Evolutionary conservation across 495 filamentous ascomycete genomes (phyloP).

Genomic region (Elasticomyces elasticus): DNA sequence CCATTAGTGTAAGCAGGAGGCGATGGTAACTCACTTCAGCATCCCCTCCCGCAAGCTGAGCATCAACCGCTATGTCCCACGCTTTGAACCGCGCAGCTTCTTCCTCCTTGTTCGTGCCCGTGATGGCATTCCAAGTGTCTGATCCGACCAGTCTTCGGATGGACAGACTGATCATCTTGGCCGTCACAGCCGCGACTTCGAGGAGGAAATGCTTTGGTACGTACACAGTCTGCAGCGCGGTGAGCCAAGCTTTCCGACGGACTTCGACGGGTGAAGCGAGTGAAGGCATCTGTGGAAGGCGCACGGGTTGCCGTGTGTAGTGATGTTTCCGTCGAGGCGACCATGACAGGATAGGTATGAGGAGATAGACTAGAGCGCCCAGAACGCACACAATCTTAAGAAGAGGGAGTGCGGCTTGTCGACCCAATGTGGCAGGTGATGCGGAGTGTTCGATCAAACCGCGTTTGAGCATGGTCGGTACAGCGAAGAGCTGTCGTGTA

Average conservation of each 20-base stretch:
- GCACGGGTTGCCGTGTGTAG: conserved; percentile 34
- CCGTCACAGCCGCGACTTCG: conserved; percentile 67
- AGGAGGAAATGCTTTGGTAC: conserved; percentile 83
- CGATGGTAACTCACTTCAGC: conserved; percentile 79
- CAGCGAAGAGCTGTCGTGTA: conserved; percentile 58
- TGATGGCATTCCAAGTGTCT: conserved; percentile 62
- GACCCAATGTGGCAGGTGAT: conserved; percentile 16
- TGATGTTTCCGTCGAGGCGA: conserved; percentile 33
- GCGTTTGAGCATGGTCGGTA: conserved; percentile 45
- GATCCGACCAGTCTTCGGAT: conserved; percentile 69
- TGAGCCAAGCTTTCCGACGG: conserved; percentile 83
- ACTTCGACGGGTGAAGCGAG: conserved; percentile 76
- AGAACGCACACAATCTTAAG: conserved; percentile 55
- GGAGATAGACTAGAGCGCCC: conserved; percentile 55
- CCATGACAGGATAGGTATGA: conserved; percentile 56
- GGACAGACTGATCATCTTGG: conserved; percentile 72
- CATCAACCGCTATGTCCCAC: conserved; percentile 90
- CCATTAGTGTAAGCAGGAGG: conserved; percentile 76
- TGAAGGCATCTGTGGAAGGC: conserved; percentile 49
- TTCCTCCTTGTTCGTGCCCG: conserved; percentile 72
- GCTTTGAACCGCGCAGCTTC: conserved; percentile 82
- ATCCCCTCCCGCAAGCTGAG: conserved; percentile 90
- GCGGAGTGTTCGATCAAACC: not conserved
- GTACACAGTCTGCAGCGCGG: conserved; percentile 86
- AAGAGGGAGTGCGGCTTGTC: conserved; percentile 23